Evolutionary conservation across 2,329 filamentous ascomycete genomes (phyloP).

Genomic region (Stagonosporopsis cucurbitacearum): DNA sequence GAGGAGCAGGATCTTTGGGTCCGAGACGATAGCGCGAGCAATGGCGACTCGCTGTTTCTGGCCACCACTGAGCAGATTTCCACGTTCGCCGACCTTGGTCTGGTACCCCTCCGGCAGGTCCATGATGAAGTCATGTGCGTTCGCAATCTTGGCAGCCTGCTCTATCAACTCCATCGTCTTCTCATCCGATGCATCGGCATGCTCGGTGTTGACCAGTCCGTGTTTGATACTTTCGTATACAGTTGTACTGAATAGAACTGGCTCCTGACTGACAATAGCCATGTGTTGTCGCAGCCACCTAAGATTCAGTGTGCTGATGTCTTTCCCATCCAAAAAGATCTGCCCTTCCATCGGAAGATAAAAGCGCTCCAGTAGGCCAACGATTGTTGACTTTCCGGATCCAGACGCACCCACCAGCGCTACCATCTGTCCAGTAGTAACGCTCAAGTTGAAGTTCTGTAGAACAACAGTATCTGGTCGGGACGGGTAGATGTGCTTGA

Average conservation of each 20-base stretch:
- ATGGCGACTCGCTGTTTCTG: constrained; percentile 98
- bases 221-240: constrained; percentile 91
- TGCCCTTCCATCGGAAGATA: constrained; percentile 85
- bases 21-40: constrained; percentile 85
- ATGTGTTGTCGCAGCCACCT: constrained; percentile 93
- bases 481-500: constrained; percentile 95
- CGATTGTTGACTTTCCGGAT: constrained; percentile 92
- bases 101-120: constrained; percentile 86
- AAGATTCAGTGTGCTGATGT: constrained; percentile 82
- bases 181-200: constrained; percentile 71
- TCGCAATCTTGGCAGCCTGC: constrained; percentile 85
- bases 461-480: constrained; percentile 89
- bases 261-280: constrained; percentile 90
- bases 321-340: constrained; percentile 81
- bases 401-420: constrained; percentile 94
- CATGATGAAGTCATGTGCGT: constrained; percentile 90
- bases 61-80: constrained; percentile 89
- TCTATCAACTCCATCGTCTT: constrained; percentile 74
- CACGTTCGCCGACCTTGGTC: constrained; percentile 93
- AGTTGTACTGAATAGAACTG: constrained; percentile 85
- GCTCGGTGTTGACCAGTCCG: constrained; percentile 83
- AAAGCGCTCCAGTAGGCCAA: constrained; percentile 91
- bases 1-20: constrained; percentile 89
- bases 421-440: constrained; percentile 90
- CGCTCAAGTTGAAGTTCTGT: constrained; percentile 77